Evolutionary conservation across 305 asterid genomes (phyloP), one percentile per base, ranked within the genome.

Genomic region (Coffea humblotiana): DNA sequence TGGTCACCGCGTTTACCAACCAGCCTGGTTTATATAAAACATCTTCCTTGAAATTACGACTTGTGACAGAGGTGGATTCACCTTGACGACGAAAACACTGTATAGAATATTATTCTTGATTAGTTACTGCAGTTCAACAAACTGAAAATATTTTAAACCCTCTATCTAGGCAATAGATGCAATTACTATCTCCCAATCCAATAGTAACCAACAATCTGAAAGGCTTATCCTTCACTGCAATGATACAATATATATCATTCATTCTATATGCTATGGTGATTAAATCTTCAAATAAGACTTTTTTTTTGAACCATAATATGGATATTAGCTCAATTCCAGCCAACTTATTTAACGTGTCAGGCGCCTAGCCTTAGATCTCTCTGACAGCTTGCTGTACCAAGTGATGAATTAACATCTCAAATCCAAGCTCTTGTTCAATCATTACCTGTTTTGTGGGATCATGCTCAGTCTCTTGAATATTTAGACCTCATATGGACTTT

Each of bases 41-140:
- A 76, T 96, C 97, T 83, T 82, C 79, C 88, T 86, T 88, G 88
- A 90, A 94, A 86, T 96, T 88, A 8, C 88, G 92, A 51, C 97
- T 97, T 32, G 89, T 88, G 75, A 88, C 89, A 51, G 98, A 91
- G 37, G 90, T 91, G 23, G 97, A 94, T 80, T 94, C 98, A n/a
- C 98, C 98, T 82, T 90, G 97, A 49, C 97, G 96, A 15, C 98
- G 99, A 83, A 84, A 96, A 83, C 99, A 96, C 97, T 96, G 96
- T 88, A 87, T 6, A 71, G 67, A 54, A 27, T 63, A 58, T 60
- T 75, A 47, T 18, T 18, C 25, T 12, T 14, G 67, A 40, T 67
- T 25, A 71, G 63, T 68, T 13, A 51, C 40, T 23, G 71, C 74
- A 29, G 52, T 23, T 80, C 8, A 66, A 47, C 61, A 47, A 19